Base-by-base conservation (phyloP, 2,329 filamentous ascomycete genomes). In the Colletotrichum sp. region DNA sequence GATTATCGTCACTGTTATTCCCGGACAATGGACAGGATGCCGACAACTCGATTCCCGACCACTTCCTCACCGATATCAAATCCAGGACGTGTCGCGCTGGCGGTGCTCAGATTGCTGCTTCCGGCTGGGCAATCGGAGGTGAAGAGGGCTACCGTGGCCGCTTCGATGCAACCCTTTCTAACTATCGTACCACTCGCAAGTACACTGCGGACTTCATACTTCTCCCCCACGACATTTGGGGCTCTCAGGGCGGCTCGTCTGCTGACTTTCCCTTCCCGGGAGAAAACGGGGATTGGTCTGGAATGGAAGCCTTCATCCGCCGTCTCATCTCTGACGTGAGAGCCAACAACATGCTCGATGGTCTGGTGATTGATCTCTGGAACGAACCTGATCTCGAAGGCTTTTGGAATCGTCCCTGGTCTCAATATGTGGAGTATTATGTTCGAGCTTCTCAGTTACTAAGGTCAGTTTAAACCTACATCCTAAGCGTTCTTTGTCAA, bases 171-270 rank as follows among this genome's bases (percentile, higher is more conserved):
- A 19, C 55, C 3, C 55, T 59, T 25, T 59, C 55, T 16, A 71
- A 71, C 11, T 71, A 65, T 4, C 59, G 68, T 15, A 71, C 39
- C 6, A 65, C 60, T 27, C 68, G 60, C 28, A 61, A 61, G 36
- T 64, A 55, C 8, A 28, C n/a, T 19, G 68, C 36, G 13, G 59
- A 61, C 27, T 71, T 71, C 68, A 55, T 61, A 3, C 59, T 72
- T 16, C 64, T 77, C 13, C 61, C 67, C 28, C 68, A 74, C 34
- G 75, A 74, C 28, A 39, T 75, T 32, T 77, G 75, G 75, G 75
- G 75, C 25, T 61, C 59, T 61, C 39, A 68, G 15, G 27, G 44
- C 8, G 11, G 19, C 4, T 48, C 30, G 3, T 28, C 16, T 68
- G 44, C 27, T 44, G 68, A 59, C 3, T 30, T 36, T 4, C 9